phyloP scores from a whole-genome alignment of 331 rosid genomes.

The Malus hybrid region DNA sequence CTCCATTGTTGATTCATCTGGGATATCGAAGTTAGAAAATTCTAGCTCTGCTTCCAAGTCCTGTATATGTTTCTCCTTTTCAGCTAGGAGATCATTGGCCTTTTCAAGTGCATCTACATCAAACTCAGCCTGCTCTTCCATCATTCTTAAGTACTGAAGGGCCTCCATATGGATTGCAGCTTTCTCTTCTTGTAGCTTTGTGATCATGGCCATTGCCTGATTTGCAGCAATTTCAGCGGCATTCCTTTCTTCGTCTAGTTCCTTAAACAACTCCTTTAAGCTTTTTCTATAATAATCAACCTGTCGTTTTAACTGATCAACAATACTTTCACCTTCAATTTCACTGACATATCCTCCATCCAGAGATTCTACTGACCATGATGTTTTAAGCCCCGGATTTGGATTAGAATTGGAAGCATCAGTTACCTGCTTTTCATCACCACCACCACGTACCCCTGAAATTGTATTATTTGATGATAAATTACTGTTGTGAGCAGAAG shows the following conservation, averaged over 20 bases:
- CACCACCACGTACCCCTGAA: constrained; percentile 5
- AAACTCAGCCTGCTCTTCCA: constrained; percentile 96
- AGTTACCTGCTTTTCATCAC: constrained; percentile 21
- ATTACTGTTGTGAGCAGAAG: constrained; percentile 17
- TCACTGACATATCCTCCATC: constrained; percentile 48
- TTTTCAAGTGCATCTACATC: constrained; percentile 74
- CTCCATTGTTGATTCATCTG: constrained; percentile 16
- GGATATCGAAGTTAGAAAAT: constrained; percentile 29
- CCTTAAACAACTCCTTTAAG: constrained; percentile 46
- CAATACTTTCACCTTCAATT: constrained; percentile 57
- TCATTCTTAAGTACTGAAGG: constrained; percentile 81
- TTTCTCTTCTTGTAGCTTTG: constrained; percentile 90
- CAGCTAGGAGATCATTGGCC: constrained; percentile 65
- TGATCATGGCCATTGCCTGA: constrained; percentile 95
- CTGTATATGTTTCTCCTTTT: constrained; percentile 69
- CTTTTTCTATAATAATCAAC: constrained; percentile 46
- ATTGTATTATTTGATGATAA: constrained; percentile 18
- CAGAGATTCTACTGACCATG: constrained; percentile 37
- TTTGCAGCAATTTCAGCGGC: constrained; percentile 72
- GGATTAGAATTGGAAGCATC: constrained; percentile 26
- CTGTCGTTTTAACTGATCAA: constrained; percentile 47
- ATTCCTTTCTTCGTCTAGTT: constrained; percentile 80
- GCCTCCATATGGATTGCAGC: constrained; percentile 85
- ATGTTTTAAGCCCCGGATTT: constrained; percentile 24
- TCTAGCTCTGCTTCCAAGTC: constrained; percentile 86